Percentiles rank a stretch among this genome's conserved stretches.
Evolutionary conservation across 2,329 filamentous ascomycete species (phyloP).

Genomic region (Elsinoe necatrix): DNA sequence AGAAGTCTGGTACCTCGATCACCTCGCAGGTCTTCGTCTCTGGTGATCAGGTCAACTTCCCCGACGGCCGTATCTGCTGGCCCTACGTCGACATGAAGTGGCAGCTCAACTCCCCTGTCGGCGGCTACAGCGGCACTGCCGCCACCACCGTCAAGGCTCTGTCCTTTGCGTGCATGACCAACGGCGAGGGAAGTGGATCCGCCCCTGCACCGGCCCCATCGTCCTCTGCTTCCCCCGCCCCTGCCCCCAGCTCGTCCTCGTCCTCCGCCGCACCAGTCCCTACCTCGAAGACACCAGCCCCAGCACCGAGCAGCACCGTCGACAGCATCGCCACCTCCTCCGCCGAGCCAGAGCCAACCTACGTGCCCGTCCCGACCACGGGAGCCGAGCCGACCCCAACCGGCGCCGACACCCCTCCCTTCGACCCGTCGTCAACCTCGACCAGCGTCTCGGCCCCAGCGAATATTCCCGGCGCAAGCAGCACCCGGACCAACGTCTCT

Average conservation of each 20-base stretch:
- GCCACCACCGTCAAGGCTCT: constrained; percentile 34
- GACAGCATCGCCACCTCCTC: background rate
- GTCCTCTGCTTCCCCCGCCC: constrained; percentile 10
- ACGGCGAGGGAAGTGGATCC: constrained; percentile 10
- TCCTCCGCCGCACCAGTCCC: background rate
- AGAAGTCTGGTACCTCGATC: constrained; percentile 45
- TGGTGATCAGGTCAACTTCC: constrained; percentile 54
- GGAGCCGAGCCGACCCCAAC: background rate
- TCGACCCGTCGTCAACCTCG: background rate
- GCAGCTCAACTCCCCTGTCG: constrained; percentile 34
- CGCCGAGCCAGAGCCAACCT: background rate
- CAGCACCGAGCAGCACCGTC: background rate
- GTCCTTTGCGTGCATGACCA: constrained; percentile 46
- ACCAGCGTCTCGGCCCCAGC: background rate
- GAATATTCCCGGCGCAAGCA: background rate
- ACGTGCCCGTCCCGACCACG: background rate
- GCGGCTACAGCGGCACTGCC: constrained; percentile 22
- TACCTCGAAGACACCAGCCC: background rate
- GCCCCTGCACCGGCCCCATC: constrained; percentile 15
- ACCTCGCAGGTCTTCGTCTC: constrained; percentile 48
- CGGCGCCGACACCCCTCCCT: constrained; percentile 1
- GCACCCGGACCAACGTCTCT: background rate
- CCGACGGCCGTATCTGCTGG: constrained; percentile 54
- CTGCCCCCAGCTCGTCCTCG: constrained; percentile 4
- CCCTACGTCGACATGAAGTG: constrained; percentile 51